phyloP scores from a whole-genome alignment of 331 rosid species.

The Quercus tomentella region DNA sequence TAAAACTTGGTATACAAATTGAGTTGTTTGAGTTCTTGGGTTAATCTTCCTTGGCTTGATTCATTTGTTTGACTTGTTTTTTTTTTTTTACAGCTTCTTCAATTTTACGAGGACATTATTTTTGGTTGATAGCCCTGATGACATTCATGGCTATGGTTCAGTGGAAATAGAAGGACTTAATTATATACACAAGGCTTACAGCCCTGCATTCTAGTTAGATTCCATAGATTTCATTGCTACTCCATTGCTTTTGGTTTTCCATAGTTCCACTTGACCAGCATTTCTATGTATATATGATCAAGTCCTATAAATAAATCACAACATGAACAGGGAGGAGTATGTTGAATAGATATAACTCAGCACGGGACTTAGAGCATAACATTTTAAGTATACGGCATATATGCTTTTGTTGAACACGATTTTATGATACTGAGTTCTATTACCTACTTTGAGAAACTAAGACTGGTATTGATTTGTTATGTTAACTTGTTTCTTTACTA shows the following conservation, averaged over 20 bases:
- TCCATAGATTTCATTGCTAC: not conserved
- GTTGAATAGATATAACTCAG: not conserved
- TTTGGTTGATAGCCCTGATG: slow-evolving; percentile 29
- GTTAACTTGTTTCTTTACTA: too few relatives aligned
- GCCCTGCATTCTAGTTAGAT: not conserved
- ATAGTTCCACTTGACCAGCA: not conserved
- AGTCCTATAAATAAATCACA: not conserved
- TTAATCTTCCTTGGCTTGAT: not conserved
- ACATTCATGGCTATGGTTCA: slow-evolving; percentile 22
- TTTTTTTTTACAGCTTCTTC: slow-evolving; percentile 37
- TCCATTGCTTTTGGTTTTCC: not conserved
- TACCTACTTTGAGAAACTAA: not conserved
- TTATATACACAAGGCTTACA: not conserved
- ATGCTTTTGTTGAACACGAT: not conserved
- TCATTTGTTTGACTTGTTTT: not conserved
- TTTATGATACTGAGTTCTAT: not conserved
- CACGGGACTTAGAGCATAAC: not conserved
- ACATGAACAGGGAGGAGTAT: not conserved
- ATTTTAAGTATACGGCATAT: not conserved
- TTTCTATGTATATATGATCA: not conserved
- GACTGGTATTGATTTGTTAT: not conserved
- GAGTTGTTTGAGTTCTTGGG: not conserved
- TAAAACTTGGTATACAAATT: not conserved
- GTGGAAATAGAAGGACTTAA: slow-evolving; percentile 14
- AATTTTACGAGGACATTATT: slow-evolving; percentile 25